phyloP scores from a whole-genome alignment of 1,139 yeast species.

The Yamadazyma taylorii region DNA sequence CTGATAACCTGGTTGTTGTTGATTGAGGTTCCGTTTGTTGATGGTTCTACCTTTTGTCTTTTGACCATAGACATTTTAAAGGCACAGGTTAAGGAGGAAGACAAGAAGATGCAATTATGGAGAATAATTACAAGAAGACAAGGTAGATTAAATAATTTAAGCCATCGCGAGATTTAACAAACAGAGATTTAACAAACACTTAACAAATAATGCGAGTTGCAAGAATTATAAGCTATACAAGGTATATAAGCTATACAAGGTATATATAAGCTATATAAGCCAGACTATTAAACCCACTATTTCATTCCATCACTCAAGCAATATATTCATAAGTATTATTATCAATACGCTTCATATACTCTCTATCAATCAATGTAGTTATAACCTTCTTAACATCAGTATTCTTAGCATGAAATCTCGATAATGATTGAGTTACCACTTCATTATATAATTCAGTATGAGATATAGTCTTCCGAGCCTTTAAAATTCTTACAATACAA shows the following conservation, averaged over 20 bases:
- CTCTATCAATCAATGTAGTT: constrained; percentile 82
- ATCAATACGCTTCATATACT: constrained; percentile 76
- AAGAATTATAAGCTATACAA: too few species aligned
- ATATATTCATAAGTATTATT: constrained; percentile 78
- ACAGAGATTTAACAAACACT: too few species aligned
- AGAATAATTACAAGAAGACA: too few species aligned
- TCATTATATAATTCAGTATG: constrained; percentile 86
- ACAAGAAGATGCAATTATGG: too few species aligned
- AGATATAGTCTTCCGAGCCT: constrained; percentile 77
- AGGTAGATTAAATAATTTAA: too few species aligned
- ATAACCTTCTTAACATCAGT: constrained; percentile 86
- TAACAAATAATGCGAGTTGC: too few species aligned
- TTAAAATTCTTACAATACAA: constrained; percentile 95
- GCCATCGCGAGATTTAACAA: too few species aligned
- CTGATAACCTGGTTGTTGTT: neutral
- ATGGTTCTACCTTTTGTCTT: constrained; percentile 16
- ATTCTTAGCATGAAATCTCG: constrained; percentile 82
- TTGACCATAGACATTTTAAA: constrained; percentile 24
- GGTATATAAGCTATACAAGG: too few species aligned
- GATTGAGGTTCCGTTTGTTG: too few species aligned
- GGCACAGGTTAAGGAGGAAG: neutral
- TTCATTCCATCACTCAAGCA: too few species aligned
- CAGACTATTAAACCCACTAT: too few species aligned
- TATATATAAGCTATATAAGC: too few species aligned
- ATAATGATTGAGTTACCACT: constrained; percentile 82